Evolutionary conservation across 1,284 basidiomycete genomes (phyloP), one percentile per base, ranked within the genome.

Genomic region (Meripilus lineatus): DNA sequence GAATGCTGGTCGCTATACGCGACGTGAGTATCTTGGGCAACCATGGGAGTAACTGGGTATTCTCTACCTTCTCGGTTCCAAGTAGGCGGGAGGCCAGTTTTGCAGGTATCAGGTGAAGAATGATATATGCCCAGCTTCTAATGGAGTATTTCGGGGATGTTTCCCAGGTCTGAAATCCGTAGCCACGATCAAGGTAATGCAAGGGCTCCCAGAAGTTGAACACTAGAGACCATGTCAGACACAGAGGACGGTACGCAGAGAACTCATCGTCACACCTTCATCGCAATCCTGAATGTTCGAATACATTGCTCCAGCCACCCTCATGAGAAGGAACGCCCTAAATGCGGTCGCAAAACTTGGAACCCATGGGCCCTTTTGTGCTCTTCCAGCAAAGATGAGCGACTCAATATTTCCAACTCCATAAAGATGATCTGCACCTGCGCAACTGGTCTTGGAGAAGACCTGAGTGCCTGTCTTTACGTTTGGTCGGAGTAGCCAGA

Each of bases 201-300:
- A 99, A 69, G 18, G 96, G 95, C 61, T 99, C 96, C 91, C 91
- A 99, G 66, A 97, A 99, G 66, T 99, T 99, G 75, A 86, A 99
- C 10, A 95, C 93, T 96, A 30, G 20, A 45, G 14, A 25, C n/a
- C 14, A 36, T 41, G 21, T 57, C 26, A 50, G 49, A 38, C 15
- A 28, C 28, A 33, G 17, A 38, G 44, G 20, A 48, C 32, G 24
- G 18, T 25, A 2, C 18, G 41, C 17, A 6, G 26, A 28, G 25
- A 37, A 32, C 15, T 32, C 40, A 11, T 17, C 17, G 18, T 32
- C 71, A 48, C 48, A 93, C 93, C 91, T 79, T 99, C 96, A 59
- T 99, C 96, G 56, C 96, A 99, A 63, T 99, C 96, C 52, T 86
- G 79, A 49, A 97, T 90, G 54, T 93, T 89, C n/a, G 86, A 81